Conservation (phyloP, 1,284 basidiomycete genomes). For the Cryptococcus wingfieldii region DNA sequence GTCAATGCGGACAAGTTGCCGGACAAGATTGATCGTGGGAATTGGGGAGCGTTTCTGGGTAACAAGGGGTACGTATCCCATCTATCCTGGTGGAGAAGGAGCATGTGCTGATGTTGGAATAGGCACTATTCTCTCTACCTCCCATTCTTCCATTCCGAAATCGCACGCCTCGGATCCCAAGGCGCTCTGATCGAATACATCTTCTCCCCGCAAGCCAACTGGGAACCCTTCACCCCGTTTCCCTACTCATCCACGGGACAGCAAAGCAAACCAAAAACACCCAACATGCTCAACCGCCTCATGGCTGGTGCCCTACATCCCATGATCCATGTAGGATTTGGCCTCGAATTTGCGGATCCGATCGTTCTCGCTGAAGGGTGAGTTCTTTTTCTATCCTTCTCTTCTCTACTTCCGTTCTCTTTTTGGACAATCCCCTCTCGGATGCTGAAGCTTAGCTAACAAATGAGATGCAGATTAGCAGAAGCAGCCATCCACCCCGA, state of each 20-base stretch:
- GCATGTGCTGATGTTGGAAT: background rate
- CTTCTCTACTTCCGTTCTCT: background rate
- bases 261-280: constrained; percentile 43
- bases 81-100: background rate
- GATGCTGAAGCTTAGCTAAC: background rate
- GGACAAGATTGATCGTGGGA: constrained; percentile 42
- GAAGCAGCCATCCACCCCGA: constrained; percentile 54
- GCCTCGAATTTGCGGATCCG: constrained; percentile 58
- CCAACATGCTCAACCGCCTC: constrained; percentile 58
- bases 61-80: constrained; percentile 52
- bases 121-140: constrained; percentile 58
- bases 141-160: constrained; percentile 56
- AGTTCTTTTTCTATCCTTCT: constrained; percentile 3
- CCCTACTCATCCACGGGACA: background rate
- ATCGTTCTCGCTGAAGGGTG: constrained; percentile 57
- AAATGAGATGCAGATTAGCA: constrained; percentile 49
- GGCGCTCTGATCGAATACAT: constrained; percentile 57
- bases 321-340: constrained; percentile 64
- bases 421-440: too few relatives aligned
- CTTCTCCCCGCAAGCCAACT: constrained; percentile 51
- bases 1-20: constrained; percentile 20
- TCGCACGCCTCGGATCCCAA: constrained; percentile 51
- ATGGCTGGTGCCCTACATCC: constrained; percentile 56
- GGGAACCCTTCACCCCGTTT: constrained; percentile 9
- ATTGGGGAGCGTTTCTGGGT: constrained; percentile 58